Evolutionary conservation across 2,329 filamentous ascomycete species (phyloP).

Genomic region (Aureobasidium uvarum): DNA sequence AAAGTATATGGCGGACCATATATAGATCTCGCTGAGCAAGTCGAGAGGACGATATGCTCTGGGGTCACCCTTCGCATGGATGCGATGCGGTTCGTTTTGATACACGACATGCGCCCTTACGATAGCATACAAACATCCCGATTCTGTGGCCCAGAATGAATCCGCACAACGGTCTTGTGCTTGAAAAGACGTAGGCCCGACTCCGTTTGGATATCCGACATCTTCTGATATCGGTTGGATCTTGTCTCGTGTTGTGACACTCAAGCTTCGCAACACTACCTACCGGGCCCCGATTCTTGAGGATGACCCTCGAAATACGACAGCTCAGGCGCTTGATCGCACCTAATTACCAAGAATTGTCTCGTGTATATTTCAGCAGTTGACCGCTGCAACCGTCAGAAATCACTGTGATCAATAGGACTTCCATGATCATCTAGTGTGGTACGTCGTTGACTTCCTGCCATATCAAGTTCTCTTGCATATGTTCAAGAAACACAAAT

Average conservation of each 20-base stretch:
- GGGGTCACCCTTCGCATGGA: background rate
- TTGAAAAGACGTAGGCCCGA: background rate
- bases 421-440: background rate
- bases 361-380: background rate
- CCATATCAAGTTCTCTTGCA: background rate
- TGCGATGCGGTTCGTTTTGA: background rate
- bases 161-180: background rate
- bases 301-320: no score
- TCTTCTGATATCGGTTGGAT: background rate
- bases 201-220: background rate
- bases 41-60: background rate
- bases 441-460: no score
- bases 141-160: background rate
- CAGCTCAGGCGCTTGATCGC: background rate
- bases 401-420: background rate
- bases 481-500: background rate
- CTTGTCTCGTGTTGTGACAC: background rate
- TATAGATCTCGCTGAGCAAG: background rate
- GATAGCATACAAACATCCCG: background rate
- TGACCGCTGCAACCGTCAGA: no score
- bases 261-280: background rate
- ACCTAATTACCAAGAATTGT: background rate
- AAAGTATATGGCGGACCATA: background rate
- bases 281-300: background rate
- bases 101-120: no score